These are phyloP conservation scores for Furcasterigmium sp. DNA, from an alignment of 2,329 filamentous ascomycete genomes.

Conservation along the genomic window DNA sequence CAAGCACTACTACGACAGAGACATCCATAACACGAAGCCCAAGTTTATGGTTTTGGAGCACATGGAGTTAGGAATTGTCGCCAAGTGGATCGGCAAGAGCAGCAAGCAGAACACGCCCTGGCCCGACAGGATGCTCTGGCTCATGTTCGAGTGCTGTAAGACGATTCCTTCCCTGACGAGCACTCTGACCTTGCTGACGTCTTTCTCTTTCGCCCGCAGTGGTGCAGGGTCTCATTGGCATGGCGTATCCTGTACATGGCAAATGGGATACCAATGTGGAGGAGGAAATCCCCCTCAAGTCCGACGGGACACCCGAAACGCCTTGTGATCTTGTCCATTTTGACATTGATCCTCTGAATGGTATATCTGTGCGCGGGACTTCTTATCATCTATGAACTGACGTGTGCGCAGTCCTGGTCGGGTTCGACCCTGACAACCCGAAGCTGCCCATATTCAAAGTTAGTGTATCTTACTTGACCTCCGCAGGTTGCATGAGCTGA, in stretches of 20 bases:
- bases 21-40: too few species aligned
- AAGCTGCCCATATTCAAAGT: constrained; percentile 9
- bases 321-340: constrained; percentile 20
- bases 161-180: neutral
- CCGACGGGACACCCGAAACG: constrained; percentile 6
- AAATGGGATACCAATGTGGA: too few species aligned
- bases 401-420: constrained; percentile 1
- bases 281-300: constrained; percentile 2
- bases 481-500: too few species aligned
- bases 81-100: constrained; percentile 8
- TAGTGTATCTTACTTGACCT: too few species aligned
- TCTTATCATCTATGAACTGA: neutral
- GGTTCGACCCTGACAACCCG: neutral
- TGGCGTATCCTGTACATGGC: constrained; percentile 14
- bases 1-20: too few species aligned
- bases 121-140: constrained; percentile 8
- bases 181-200: constrained; percentile 3
- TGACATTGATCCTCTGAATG: constrained; percentile 22
- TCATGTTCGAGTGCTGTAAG: constrained; percentile 8
- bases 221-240: constrained; percentile 17
- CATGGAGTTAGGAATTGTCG: neutral
- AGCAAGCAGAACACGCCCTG: constrained; percentile 3
- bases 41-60: neutral
- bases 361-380: constrained; percentile 10
- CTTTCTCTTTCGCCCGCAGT: constrained; percentile 12